A percentile compares a stretch with the other conserved stretches of the same genome.
These are phyloP conservation scores for Citrus hindsii DNA, from an alignment of 345 rosid genomes.

Conservation along the genomic window DNA sequence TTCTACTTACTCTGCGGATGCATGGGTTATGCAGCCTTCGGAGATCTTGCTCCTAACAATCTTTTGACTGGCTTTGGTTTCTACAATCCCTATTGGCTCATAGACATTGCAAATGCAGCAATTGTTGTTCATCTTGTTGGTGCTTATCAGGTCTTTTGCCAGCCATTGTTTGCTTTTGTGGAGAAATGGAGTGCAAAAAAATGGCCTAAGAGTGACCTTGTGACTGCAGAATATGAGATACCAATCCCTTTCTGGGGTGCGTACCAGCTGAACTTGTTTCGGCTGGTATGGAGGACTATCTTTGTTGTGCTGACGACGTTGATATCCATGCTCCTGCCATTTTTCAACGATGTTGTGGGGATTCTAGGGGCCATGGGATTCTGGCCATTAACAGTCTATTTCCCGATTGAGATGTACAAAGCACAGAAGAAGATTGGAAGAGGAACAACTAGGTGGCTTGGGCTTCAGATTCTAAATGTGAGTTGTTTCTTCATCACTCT, in stretches of 20 bases:
- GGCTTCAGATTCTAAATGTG: conserved; percentile 39
- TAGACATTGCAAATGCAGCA: conserved; percentile 65
- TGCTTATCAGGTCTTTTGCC: conserved; percentile 68
- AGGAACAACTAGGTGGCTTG: conserved; percentile 39
- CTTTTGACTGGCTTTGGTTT: conserved; percentile 78
- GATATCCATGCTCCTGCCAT: conserved; percentile 58
- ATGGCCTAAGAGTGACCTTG: conserved; percentile 40
- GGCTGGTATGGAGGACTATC: conserved; percentile 47
- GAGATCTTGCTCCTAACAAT: conserved; percentile 69
- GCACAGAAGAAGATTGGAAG: conserved; percentile 33
- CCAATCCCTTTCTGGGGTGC: conserved; percentile 35
- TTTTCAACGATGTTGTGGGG: conserved; percentile 53
- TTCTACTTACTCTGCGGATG: conserved; percentile 79
- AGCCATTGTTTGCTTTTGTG: conserved; percentile 57
- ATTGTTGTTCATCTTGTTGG: conserved; percentile 77
- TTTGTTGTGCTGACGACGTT: conserved; percentile 41
- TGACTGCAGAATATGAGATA: conserved; percentile 40
- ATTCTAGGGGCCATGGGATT: conserved; percentile 46
- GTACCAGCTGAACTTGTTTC: conserved; percentile 48
- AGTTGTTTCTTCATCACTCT: conserved; percentile 31
- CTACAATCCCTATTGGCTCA: conserved; percentile 77
- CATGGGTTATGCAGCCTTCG: conserved; percentile 83
- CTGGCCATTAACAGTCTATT: conserved; percentile 56
- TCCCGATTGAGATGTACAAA: conserved; percentile 52
- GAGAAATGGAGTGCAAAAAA: conserved; percentile 49